phyloP scores from a whole-genome alignment of 2,329 filamentous ascomycete genomes.

The Verticillium nubilum region DNA sequence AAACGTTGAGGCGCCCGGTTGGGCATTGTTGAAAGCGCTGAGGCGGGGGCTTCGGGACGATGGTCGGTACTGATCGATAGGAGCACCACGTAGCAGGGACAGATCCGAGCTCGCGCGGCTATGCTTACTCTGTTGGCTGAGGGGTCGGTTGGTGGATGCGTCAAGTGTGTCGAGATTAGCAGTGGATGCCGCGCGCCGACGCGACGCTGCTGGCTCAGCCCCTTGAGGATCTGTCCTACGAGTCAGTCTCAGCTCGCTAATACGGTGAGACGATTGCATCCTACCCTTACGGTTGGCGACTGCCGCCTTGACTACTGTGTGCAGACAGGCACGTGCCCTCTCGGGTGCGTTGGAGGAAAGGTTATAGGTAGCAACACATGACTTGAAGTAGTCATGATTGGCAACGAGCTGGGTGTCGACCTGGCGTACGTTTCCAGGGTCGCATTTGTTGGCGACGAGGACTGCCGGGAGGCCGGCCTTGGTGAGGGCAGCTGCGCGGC shows the following conservation, averaged over 20 bases:
- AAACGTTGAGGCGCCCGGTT: constrained; percentile 21
- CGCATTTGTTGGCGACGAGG: constrained; percentile 86
- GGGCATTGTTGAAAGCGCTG: constrained; percentile 32
- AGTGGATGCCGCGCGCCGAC: constrained; percentile 55
- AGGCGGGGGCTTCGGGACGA: constrained; percentile 35
- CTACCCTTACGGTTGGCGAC: constrained; percentile 64
- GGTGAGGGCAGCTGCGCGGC: constrained; percentile 59
- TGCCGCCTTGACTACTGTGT: constrained; percentile 67
- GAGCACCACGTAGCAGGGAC: constrained; percentile 51
- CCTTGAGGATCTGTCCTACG: constrained; percentile 7
- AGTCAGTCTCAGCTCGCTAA: background rate
- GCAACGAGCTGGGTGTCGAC: constrained; percentile 63
- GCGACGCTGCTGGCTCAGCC: constrained; percentile 34
- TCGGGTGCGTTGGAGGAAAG: constrained; percentile 66
- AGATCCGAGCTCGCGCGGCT: constrained; percentile 68
- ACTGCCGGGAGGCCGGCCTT: constrained; percentile 70
- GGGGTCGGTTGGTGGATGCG: constrained; percentile 41
- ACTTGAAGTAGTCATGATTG: constrained; percentile 57
- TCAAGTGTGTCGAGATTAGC: constrained; percentile 56
- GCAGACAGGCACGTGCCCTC: constrained; percentile 69
- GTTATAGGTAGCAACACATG: constrained; percentile 67
- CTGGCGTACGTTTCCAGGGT: constrained; percentile 65
- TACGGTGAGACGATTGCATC: constrained; percentile 16
- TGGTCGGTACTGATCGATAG: constrained; percentile 29
- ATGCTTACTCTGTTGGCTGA: constrained; percentile 60